Percentiles rank a stretch among this genome's conserved stretches.
These are phyloP conservation scores for Zygoascus hellenicus DNA, from an alignment of 1,139 yeast genomes.

Conservation along the genomic window DNA sequence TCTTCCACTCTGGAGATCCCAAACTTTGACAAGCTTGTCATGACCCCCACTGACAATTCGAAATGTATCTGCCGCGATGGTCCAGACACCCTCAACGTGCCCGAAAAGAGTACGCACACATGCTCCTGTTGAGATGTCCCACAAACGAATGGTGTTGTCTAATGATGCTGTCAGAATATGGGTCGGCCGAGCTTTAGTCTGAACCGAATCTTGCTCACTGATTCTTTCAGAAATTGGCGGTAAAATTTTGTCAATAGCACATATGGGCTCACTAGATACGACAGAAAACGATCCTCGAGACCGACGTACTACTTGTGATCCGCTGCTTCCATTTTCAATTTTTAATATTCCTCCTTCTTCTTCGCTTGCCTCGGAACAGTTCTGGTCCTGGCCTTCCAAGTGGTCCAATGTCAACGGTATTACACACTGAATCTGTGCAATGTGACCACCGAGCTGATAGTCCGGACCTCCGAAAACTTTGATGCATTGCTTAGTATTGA, in stretches of 20 bases:
- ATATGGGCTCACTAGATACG: not conserved
- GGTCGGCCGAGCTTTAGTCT: slow-evolving; percentile 35
- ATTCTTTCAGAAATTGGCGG: not conserved
- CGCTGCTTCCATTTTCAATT: not conserved
- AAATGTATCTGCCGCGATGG: slow-evolving; percentile 90
- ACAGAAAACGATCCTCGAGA: slow-evolving; percentile 5
- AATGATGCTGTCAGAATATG: slow-evolving; percentile 82
- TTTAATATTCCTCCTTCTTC: not conserved
- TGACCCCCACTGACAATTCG: slow-evolving; percentile 92
- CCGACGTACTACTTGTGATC: not conserved
- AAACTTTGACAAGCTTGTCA: slow-evolving; percentile 81
- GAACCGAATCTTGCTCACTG: slow-evolving; percentile 2
- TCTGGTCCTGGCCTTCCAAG: slow-evolving; percentile 32
- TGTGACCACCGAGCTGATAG: slow-evolving; percentile 38
- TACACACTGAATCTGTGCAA: slow-evolving; percentile 82
- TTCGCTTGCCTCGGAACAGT: slow-evolving; percentile 8
- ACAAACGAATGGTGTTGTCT: slow-evolving; percentile 87
- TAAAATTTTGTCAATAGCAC: not conserved
- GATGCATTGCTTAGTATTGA: slow-evolving; percentile 70
- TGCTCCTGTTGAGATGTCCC: slow-evolving; percentile 84
- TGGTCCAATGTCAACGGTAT: slow-evolving; percentile 65
- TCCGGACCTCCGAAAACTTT: slow-evolving; percentile 64
- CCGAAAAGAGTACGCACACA: slow-evolving; percentile 94
- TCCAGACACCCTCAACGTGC: slow-evolving; percentile 97
- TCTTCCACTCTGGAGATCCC: slow-evolving; percentile 93